Evolutionary conservation across 768 basidiomycete species (phyloP), one percentile per base, ranked within the genome.

Genomic region (Tulasnella calospora): DNA sequence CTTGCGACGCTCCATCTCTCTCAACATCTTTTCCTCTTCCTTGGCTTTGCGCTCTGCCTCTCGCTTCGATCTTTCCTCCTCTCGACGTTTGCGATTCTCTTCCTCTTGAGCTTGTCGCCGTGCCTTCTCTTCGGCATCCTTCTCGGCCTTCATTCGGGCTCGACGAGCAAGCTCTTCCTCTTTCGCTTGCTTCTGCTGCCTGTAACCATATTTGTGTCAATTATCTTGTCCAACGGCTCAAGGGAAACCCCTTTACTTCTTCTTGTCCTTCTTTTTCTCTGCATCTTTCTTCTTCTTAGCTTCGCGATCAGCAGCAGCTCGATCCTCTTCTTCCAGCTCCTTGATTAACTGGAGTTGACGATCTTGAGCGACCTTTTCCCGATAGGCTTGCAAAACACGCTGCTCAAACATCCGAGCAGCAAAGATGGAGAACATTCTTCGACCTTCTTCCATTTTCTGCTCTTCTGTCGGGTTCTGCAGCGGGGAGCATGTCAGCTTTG

Each of bases 361-460:
- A 85, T 97, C 96, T 83, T 97, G 95, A 17, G 98, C 97, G 23
- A 99, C 94, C 84, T 94, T 92, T 86, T 99, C 97, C 47, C 97
- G 92, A 83, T 97, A 99, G 19, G 97, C 95, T 82, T 95, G 93
- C 76, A 98, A 90, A 51, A 99, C 98, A 33, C 98, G 92, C 85
- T 98, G 97, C 86, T 99, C 98, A 84, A 99, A 99, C 96, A 99
- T 98, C 76, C 98, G 91, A 61, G 98, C 98, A 21, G 98, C 98
- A 82, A 99, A 99, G 85, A 99, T 98, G 81, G 95, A 96, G 87
- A 99, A 99, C 98, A 99, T 99, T 73, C 94, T 90, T 84, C 96
- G 95, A 81, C 98, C 98, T 86, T 99, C 98, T 85, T 98, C 97
- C 93, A 97, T 96, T 86, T 97, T 96, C 86, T 98, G 94, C 84